Base-by-base conservation (phyloP, 2,329 filamentous ascomycete genomes). In the Dactylella cylindrospora region DNA sequence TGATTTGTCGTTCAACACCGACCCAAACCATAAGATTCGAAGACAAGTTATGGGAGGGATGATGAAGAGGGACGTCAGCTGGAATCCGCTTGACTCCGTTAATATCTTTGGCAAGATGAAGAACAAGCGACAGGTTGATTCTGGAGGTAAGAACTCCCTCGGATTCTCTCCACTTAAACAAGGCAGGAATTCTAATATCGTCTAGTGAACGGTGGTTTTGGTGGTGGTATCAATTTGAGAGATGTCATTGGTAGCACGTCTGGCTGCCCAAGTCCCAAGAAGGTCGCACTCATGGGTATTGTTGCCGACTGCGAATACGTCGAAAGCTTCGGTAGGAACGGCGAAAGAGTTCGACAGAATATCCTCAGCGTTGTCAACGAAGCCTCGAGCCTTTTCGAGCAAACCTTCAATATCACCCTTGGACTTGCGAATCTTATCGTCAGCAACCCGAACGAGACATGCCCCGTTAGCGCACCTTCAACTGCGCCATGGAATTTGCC, bases 241-340 rank as follows among this genome's bases (percentile, higher is more conserved):
- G 79, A 76, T 26, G 88, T 82, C 20, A 95, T 98, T 70, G 93
- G 93, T 40, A 85, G 81, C 59, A 86, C 86, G 0, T 71, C 75
- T n/a, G 93, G 93, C 45, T 98, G 93, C 71, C 91, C 91, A 4
- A 84, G 79, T 0, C 91, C 89, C n/a, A 83, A 90, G 67, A 94
- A 87, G 73, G 89, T 98, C 13, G 93, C 93, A 0, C 78, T 97
- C 32, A 82, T 98, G 19, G 93, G 93, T 22, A 83, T 97, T 29
- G 93, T 90, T 6, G 93, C 90, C 0, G 93, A 98, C 73, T 98
- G 93, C 76, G 87, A 83, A 6, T 97, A 97, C 71, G 89, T 84
- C 31, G 77, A 76, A 1, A 78, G 78, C 2, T 94, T 96, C 72
- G 80, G 84, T 64, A 80, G 78, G 17, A 49, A 64, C 17, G 36